These are phyloP conservation scores for Zygotorulaspora mrakii DNA, from an alignment of 1,139 yeast genomes.

Conservation along the genomic window DNA sequence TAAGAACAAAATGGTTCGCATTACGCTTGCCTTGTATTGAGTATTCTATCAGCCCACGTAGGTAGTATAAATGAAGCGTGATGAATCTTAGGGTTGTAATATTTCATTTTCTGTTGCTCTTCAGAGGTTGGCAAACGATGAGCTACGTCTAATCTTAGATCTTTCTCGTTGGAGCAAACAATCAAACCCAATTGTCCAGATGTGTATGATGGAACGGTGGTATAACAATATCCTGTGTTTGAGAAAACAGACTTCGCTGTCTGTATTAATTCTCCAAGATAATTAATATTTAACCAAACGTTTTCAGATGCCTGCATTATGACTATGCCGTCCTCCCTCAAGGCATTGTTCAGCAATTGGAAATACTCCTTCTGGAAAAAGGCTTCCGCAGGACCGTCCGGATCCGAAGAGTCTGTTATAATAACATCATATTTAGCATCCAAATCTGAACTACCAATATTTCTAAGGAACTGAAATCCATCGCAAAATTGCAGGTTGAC, in stretches of 20 bases:
- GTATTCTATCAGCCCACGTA: constrained; percentile 60
- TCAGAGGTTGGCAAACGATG: constrained; percentile 46
- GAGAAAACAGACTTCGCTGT: constrained; percentile 72
- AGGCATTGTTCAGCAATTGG: constrained; percentile 62
- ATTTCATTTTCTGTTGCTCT: constrained; percentile 56
- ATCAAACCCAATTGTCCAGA: constrained; percentile 91
- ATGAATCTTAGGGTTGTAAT: constrained; percentile 74
- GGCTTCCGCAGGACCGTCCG: constrained; percentile 97
- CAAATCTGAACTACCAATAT: constrained; percentile 38
- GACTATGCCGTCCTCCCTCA: constrained; percentile 70
- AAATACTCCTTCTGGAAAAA: constrained; percentile 85
- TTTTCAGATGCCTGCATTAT: constrained; percentile 92
- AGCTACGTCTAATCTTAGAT: constrained; percentile 53
- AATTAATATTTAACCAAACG: constrained; percentile 79
- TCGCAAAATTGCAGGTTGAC: constrained; percentile 76
- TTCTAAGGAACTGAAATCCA: constrained; percentile 76
- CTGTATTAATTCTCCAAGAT: constrained; percentile 55
- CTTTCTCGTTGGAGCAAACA: constrained; percentile 65
- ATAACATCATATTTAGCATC: constrained; percentile 68
- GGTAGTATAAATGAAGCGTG: constrained; percentile 80
- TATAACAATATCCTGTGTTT: constrained; percentile 73
- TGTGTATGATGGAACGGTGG: constrained; percentile 94
- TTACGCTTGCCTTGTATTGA: constrained; percentile 13
- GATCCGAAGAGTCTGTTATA: constrained; percentile 94
- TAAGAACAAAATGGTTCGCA: constrained; percentile 2